Conservation (phyloP, 352 stramenopile genomes). For the Pythium vanterpoolii region DNA sequence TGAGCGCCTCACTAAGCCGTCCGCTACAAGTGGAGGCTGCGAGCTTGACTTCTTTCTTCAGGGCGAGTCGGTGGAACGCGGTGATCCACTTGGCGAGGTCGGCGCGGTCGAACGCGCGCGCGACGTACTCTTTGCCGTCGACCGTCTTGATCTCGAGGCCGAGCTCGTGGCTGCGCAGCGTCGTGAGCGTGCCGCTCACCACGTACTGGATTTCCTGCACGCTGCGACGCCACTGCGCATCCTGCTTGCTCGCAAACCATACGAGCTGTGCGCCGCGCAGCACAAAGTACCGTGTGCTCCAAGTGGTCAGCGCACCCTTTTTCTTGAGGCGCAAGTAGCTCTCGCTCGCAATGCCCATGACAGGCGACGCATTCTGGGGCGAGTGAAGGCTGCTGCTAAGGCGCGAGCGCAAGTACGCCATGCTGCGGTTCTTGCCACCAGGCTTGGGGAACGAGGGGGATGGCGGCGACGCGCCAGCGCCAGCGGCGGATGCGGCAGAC, state of each 20-base stretch:
- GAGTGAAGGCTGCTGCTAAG: conserved; percentile 21
- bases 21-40: conserved; percentile 18
- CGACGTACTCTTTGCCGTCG: conserved; percentile 45
- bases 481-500: too few species aligned
- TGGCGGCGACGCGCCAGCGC: background rate
- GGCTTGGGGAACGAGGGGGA: background rate
- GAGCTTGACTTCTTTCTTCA: conserved; percentile 37
- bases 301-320: conserved; percentile 42
- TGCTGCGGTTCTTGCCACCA: conserved; percentile 7
- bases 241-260: conserved; percentile 52
- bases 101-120: conserved; percentile 45
- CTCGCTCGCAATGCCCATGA: conserved; percentile 29
- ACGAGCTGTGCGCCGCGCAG: conserved; percentile 40
- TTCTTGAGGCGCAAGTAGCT: conserved; percentile 66
- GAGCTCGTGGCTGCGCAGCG: conserved; percentile 37
- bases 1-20: conserved; percentile 26
- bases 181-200: conserved; percentile 33
- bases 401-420: conserved; percentile 21
- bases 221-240: conserved; percentile 37
- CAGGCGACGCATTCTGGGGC: background rate
- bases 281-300: conserved; percentile 62
- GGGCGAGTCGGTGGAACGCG: conserved; percentile 54
- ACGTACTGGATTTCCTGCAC: conserved; percentile 40
- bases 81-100: conserved; percentile 64
- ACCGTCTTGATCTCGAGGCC: conserved; percentile 42